Evolutionary conservation across 2,329 filamentous ascomycete species (phyloP).

Genomic region (Geoglossum cookeanum): DNA sequence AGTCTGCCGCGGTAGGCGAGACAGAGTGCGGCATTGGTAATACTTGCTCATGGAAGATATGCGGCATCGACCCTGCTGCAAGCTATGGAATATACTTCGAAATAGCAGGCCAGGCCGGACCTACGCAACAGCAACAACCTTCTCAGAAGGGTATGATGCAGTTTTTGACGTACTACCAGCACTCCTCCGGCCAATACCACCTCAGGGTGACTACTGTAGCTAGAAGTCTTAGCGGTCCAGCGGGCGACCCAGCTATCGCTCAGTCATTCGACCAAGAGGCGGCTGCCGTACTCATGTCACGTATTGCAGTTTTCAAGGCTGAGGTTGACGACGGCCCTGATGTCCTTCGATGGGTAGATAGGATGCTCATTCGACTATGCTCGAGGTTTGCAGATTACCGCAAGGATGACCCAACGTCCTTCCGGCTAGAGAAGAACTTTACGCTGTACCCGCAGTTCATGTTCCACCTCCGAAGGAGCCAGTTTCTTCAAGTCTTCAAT

Average conservation of each 20-base stretch:
- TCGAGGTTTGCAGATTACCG: constrained; percentile 94
- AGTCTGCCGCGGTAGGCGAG: constrained; percentile 89
- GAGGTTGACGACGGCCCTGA: constrained; percentile 98
- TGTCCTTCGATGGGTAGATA: constrained; percentile 91
- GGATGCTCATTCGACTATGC: constrained; percentile 94
- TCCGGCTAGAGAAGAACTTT: constrained; percentile 96
- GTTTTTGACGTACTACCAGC: constrained; percentile 96
- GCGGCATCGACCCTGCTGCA: constrained; percentile 80
- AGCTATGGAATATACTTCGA: constrained; percentile 97
- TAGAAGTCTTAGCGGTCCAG: constrained; percentile 76
- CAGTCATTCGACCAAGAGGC: constrained; percentile 98
- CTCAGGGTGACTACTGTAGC: constrained; percentile 88
- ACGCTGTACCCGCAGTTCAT: constrained; percentile 98
- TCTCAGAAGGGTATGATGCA: constrained; percentile 93
- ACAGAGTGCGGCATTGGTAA: constrained; percentile 97
- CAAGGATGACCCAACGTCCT: constrained; percentile 94
- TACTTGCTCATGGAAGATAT: constrained; percentile 99
- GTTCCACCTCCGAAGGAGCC: constrained; percentile 93
- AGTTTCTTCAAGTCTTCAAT: constrained; percentile 98
- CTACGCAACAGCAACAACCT: constrained; percentile 54
- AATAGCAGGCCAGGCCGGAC: constrained; percentile 82
- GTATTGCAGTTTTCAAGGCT: constrained; percentile 96
- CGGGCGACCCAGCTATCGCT: constrained; percentile 83
- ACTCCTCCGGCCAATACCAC: constrained; percentile 90
- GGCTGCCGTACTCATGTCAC: constrained; percentile 93